A percentile compares a stretch with the other conserved stretches of the same genome.
These are phyloP conservation scores for Suillus brevipes DNA, from an alignment of 768 basidiomycete species.

Conservation along the genomic window DNA sequence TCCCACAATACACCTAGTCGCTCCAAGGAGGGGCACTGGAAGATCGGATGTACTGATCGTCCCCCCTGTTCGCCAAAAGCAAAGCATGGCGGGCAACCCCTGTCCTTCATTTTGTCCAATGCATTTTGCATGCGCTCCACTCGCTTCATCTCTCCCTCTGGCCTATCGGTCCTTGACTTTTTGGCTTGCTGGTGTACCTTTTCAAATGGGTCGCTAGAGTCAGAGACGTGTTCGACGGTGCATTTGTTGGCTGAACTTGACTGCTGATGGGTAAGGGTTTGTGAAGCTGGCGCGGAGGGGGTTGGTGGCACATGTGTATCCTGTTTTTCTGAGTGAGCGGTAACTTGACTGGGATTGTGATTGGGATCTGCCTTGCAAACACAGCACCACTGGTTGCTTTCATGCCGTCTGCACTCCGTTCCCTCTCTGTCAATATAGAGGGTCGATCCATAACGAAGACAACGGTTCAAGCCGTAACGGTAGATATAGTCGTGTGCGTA, in stretches of 20 bases:
- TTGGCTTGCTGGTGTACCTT: background rate
- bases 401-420: background rate
- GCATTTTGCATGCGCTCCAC: background rate
- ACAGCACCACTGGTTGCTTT: background rate
- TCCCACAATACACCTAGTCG: background rate
- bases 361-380: background rate
- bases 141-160: background rate
- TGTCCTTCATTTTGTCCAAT: background rate
- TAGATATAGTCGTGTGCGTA: background rate
- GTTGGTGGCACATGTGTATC: background rate
- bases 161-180: background rate
- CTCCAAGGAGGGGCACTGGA: background rate
- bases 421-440: conserved; percentile 4
- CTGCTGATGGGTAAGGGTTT: background rate
- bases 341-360: background rate
- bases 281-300: background rate
- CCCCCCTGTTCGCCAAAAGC: no score
- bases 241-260: background rate
- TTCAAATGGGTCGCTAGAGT: background rate
- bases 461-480: background rate
- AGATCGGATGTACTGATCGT: background rate
- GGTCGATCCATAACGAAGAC: conserved; percentile 10
- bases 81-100: background rate
- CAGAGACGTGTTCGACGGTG: background rate
- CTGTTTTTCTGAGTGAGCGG: background rate